Conservation (phyloP, 2,329 filamentous ascomycete genomes). For the Penicillium sp. region DNA sequence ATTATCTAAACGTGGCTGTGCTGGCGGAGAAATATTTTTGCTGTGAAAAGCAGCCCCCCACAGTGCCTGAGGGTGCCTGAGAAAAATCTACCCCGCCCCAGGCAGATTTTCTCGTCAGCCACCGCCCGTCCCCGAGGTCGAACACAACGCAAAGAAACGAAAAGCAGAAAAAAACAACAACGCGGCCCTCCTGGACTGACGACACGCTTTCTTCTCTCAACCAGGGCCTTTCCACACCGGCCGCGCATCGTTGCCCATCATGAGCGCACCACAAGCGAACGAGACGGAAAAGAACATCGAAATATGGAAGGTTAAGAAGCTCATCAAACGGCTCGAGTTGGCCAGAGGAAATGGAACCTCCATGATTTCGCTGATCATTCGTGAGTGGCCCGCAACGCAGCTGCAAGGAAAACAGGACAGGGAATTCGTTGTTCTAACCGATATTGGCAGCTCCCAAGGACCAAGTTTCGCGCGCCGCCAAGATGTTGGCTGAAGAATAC, state of each 20-base stretch:
- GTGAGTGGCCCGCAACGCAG: slow-evolving; percentile 49
- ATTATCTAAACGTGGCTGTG: background rate
- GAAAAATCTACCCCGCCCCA: slow-evolving; percentile 9
- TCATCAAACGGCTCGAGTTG: slow-evolving; percentile 97
- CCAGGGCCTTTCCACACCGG: slow-evolving; percentile 11
- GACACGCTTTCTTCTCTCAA: background rate
- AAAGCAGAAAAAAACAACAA: background rate
- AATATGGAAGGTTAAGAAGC: slow-evolving; percentile 95
- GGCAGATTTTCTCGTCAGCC: background rate
- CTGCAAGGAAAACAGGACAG: background rate
- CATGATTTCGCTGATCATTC: slow-evolving; percentile 99
- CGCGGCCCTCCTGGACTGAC: background rate
- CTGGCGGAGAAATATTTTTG: background rate
- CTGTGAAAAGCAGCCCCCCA: background rate
- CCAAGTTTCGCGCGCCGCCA: slow-evolving; percentile 90
- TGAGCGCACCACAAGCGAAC: slow-evolving; percentile 76
- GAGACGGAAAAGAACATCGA: slow-evolving; percentile 97
- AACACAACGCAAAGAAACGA: background rate
- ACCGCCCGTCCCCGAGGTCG: background rate
- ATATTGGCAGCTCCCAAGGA: slow-evolving; percentile 77
- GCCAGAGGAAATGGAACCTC: slow-evolving; percentile 97
- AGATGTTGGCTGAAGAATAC: slow-evolving; percentile 99
- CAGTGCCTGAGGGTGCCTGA: slow-evolving; percentile 1
- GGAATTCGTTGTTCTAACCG: slow-evolving; percentile 19
- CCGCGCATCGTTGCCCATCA: slow-evolving; percentile 50